These are phyloP conservation scores for Rhizophagus prolifer DNA, from an alignment of 192 early-diverging fungal genomes.

Conservation along the genomic window DNA sequence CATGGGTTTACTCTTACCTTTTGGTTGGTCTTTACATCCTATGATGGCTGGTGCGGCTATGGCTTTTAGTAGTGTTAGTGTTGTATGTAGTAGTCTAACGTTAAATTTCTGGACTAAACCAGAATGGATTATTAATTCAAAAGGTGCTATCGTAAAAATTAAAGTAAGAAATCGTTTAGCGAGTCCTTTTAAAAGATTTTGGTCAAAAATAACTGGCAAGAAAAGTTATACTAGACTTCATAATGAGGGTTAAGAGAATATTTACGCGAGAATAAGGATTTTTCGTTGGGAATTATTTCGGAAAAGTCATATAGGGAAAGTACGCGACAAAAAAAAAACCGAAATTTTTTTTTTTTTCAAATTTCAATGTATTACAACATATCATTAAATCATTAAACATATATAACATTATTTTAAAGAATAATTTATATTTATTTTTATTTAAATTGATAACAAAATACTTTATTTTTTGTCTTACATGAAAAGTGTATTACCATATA, in stretches of 20 bases:
- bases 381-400: too few relatives aligned
- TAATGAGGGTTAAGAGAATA: background rate
- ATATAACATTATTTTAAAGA: too few relatives aligned
- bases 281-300: background rate
- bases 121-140: slow-evolving; percentile 27
- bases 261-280: background rate
- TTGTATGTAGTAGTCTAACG: slow-evolving; percentile 85
- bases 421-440: too few relatives aligned
- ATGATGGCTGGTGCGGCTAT: slow-evolving; percentile 94
- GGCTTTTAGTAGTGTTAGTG: slow-evolving; percentile 88
- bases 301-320: background rate
- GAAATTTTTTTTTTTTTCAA: too few relatives aligned
- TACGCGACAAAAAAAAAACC: too few relatives aligned
- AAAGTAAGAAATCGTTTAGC: background rate
- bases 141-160: background rate
- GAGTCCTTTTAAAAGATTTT: background rate
- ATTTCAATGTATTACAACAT: too few relatives aligned
- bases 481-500: too few relatives aligned
- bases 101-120: slow-evolving; percentile 70
- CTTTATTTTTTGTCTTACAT: too few relatives aligned
- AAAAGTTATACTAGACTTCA: background rate
- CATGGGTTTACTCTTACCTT: slow-evolving; percentile 88
- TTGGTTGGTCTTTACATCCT: slow-evolving; percentile 81
- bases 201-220: background rate
- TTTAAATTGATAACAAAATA: too few relatives aligned